Conservation (phyloP, 2,329 filamentous ascomycete genomes). For the Colletotrichum truncatum region DNA sequence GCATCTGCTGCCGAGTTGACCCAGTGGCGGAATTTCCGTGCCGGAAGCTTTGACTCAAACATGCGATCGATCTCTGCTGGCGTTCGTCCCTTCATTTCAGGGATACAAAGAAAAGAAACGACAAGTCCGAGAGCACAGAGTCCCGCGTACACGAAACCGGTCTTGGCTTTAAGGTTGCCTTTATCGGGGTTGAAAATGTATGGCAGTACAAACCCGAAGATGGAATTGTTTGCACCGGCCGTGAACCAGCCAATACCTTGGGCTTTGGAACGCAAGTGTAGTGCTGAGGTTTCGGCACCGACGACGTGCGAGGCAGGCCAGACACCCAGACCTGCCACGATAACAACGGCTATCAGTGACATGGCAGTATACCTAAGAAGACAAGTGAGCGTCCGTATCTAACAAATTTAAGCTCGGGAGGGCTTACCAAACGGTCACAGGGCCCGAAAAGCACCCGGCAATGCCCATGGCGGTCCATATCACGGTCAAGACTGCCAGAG, state of each 20-base stretch:
- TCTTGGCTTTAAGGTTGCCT: slow-evolving; percentile 50
- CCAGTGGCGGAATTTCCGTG: slow-evolving; percentile 38
- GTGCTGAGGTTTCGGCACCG: slow-evolving; percentile 51
- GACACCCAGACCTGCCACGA: slow-evolving; percentile 50
- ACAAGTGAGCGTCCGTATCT: background rate
- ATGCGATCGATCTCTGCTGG: slow-evolving; percentile 57
- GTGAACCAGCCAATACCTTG: slow-evolving; percentile 54
- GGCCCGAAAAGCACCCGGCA: slow-evolving; percentile 51
- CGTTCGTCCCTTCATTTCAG: slow-evolving; percentile 61
- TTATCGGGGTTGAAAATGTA: slow-evolving; percentile 57
- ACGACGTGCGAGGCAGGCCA: slow-evolving; percentile 54
- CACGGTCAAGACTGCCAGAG: slow-evolving; percentile 41
- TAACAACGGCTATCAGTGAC: slow-evolving; percentile 53
- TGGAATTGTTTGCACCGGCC: slow-evolving; percentile 48
- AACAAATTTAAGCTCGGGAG: background rate
- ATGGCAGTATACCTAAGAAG: slow-evolving; percentile 36
- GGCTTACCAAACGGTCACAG: slow-evolving; percentile 48
- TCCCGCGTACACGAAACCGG: slow-evolving; percentile 49
- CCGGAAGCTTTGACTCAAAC: slow-evolving; percentile 40
- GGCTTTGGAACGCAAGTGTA: slow-evolving; percentile 52
- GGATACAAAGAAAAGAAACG: slow-evolving; percentile 54
- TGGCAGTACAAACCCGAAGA: slow-evolving; percentile 56
- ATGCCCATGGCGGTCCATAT: slow-evolving; percentile 58
- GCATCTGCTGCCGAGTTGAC: slow-evolving; percentile 2
- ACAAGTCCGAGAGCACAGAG: slow-evolving; percentile 45